Evolutionary conservation across 2,329 filamentous ascomycete genomes (phyloP), one percentile per base, ranked within the genome.

Genomic region (Penicillium verrucosum): DNA sequence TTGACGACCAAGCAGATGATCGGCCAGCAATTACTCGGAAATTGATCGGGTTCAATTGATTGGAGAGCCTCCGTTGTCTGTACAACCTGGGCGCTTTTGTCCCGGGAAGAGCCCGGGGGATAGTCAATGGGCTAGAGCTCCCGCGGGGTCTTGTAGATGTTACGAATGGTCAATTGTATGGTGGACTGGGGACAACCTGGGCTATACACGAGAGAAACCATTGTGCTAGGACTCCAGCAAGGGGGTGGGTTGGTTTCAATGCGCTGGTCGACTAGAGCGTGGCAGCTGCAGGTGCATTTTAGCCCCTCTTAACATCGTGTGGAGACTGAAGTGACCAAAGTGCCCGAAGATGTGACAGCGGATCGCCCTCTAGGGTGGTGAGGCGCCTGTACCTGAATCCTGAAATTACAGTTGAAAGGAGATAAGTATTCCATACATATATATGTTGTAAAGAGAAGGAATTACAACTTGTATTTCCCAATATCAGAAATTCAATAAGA

Each of bases 241-340:
- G 65, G 63, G 58, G 61, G 58, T 60, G 58, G 59, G 56, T 57
- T 60, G 58, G 29, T n/a, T 53, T 55, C 49, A 56, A 63, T 70
- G 67, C 61, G 69, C 62, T 70, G 67, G 67, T 66, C 61, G 42
- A 61, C 49, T 43, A 66, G 62, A 67, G 68, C 70, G 66, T 73
- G 68, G 68, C 66, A 68, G 62, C 68, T 73, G 69, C 68, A 68
- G 62, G 64, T 67, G 53, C 45, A 55, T 42, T 42, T 32, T 60
- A 14, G 27, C 48, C 48, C 23, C 40, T 45, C 32, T 30, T 27
- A 21, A 16, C 11, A 30, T 16, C 29, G 65, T 62, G 56, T 65
- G 64, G 60, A 55, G 37, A 67, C 67, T 70, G 66, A 58, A 59
- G 57, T 57, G 52, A 66, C 66, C 71, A 65, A 58, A 59, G 61